These are phyloP conservation scores for Achlya hypogyna DNA, from an alignment of 352 stramenopile genomes.

Conservation along the genomic window DNA sequence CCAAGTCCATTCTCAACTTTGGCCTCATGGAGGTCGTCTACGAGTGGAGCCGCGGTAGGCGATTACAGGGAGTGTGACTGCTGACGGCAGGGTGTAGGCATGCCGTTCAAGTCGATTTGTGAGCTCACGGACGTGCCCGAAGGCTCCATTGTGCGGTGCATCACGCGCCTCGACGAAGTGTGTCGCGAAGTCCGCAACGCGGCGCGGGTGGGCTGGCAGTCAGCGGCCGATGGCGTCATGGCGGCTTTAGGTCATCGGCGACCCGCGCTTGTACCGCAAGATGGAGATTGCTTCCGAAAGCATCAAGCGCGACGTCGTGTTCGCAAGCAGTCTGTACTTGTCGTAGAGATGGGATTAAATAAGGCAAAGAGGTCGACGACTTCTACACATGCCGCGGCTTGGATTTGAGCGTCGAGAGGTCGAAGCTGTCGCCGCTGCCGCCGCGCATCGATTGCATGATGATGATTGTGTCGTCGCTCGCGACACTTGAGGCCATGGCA, in stretches of 20 bases:
- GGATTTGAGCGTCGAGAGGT: slow-evolving; percentile 8
- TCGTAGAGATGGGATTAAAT: slow-evolving; percentile 23
- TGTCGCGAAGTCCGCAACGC: slow-evolving; percentile 96
- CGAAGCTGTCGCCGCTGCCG: slow-evolving; percentile 15
- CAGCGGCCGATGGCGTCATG: slow-evolving; percentile 2
- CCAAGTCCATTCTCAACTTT: slow-evolving; percentile 92
- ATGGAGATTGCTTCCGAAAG: slow-evolving; percentile 95
- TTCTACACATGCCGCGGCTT: neutral
- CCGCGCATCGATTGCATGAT: slow-evolving; percentile 15
- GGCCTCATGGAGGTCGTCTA: slow-evolving; percentile 93
- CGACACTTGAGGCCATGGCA: neutral
- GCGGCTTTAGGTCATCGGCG: slow-evolving; percentile 84
- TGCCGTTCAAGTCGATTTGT: slow-evolving; percentile 95
- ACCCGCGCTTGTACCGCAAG: slow-evolving; percentile 94
- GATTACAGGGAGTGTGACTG: neutral
- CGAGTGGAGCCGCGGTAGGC: slow-evolving; percentile 90
- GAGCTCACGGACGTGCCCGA: slow-evolving; percentile 95
- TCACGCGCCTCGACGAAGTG: slow-evolving; percentile 96
- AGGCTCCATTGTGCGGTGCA: slow-evolving; percentile 95
- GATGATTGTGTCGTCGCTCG: slow-evolving; percentile 17
- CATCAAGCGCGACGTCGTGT: slow-evolving; percentile 98
- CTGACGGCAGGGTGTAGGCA: slow-evolving; percentile 32
- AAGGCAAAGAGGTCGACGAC: neutral
- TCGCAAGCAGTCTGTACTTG: slow-evolving; percentile 94
- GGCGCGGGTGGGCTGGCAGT: slow-evolving; percentile 69